phyloP scores from a whole-genome alignment of 805 yeast genomes.

The Cyberlindnera amylophila region DNA sequence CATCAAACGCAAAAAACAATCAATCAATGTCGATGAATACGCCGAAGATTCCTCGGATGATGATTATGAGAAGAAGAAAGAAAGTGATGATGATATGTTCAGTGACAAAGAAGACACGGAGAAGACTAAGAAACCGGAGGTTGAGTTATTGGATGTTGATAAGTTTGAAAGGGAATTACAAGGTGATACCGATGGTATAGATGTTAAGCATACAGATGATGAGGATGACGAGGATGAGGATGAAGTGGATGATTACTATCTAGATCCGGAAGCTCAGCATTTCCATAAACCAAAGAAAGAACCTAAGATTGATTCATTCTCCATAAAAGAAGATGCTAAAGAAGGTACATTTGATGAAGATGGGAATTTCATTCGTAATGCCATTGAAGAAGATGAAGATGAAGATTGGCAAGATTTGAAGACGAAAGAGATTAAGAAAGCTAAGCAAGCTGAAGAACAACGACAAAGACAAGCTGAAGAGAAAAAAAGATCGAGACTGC shows the following conservation, averaged over 20 bases:
- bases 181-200: too few relatives aligned
- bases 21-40: not conserved
- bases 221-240: slow-evolving; percentile 22
- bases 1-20: not conserved
- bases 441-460: slow-evolving; percentile 32
- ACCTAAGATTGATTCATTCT: slow-evolving; percentile 59
- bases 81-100: too few relatives aligned
- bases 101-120: too few relatives aligned
- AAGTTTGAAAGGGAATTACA: slow-evolving; percentile 1
- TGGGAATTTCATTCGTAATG: slow-evolving; percentile 51
- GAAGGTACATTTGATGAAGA: slow-evolving; percentile 59
- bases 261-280: slow-evolving; percentile 19
- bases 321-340: slow-evolving; percentile 50
- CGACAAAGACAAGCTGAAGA: slow-evolving; percentile 25
- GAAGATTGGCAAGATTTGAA: slow-evolving; percentile 36
- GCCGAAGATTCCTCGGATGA: too few relatives aligned
- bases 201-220: too few relatives aligned
- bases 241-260: slow-evolving; percentile 16
- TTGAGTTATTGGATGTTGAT: not conserved
- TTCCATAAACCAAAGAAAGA: slow-evolving; percentile 15
- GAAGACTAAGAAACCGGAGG: too few relatives aligned
- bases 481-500: slow-evolving; percentile 12
- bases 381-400: slow-evolving; percentile 29
- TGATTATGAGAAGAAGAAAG: too few relatives aligned
- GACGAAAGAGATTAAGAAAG: slow-evolving; percentile 34